Evolutionary conservation across 2,329 filamentous ascomycete genomes (phyloP).

Genomic region (Aspergillus latus): DNA sequence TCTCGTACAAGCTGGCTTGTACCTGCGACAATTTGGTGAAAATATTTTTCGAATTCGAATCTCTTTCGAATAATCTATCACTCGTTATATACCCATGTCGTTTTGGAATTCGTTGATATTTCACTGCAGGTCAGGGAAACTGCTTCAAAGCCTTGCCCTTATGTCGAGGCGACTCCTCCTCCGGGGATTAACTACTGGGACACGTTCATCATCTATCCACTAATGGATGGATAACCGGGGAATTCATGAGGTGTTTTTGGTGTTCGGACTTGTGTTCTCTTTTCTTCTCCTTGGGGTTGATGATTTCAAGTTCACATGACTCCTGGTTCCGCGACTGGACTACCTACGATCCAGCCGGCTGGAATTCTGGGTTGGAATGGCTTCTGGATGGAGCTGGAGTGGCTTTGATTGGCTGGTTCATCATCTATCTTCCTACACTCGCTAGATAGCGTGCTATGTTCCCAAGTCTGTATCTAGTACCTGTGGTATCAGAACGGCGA

Average conservation of each 20-base stretch:
- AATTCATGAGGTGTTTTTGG: constrained; percentile 6
- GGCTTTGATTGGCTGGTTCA: constrained; percentile 6
- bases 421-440: constrained; percentile 2
- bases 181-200: constrained; percentile 11
- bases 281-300: not conserved
- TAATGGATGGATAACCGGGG: not conserved
- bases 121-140: constrained; percentile 15
- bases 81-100: constrained; percentile 13
- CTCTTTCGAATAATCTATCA: constrained; percentile 4
- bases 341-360: not conserved
- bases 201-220: constrained; percentile 8
- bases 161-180: constrained; percentile 13
- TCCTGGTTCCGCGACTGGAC: constrained; percentile 1
- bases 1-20: constrained; percentile 23
- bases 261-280: not conserved
- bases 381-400: not conserved
- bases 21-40: constrained; percentile 14
- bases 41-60: not conserved
- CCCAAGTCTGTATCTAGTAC: not conserved
- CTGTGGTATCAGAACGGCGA: constrained; percentile 10
- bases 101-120: constrained; percentile 9
- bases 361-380: not conserved
- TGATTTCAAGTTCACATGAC: constrained; percentile 2
- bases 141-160: constrained; percentile 1
- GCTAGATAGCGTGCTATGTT: constrained; percentile 10